phyloP scores from a whole-genome alignment of 768 basidiomycete genomes.

The Boletales sp. region DNA sequence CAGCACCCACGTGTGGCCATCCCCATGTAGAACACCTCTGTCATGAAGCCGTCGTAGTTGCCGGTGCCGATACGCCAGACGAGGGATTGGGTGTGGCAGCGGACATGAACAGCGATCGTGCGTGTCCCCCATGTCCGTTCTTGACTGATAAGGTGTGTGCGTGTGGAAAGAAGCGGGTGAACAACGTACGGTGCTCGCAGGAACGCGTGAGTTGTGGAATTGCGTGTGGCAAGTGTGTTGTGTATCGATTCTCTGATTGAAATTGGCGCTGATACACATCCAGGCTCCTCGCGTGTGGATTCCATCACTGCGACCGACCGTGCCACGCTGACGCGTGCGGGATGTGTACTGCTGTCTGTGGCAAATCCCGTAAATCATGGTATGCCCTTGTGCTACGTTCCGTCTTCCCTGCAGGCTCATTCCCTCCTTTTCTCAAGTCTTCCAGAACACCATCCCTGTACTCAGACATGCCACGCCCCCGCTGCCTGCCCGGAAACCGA shows the following conservation, averaged over 20 bases:
- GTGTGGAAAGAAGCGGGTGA: slow-evolving; percentile 81
- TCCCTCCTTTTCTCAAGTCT: slow-evolving; percentile 37
- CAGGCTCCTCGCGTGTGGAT: slow-evolving; percentile 77
- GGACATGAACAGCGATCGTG: not conserved
- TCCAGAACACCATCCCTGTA: slow-evolving; percentile 73
- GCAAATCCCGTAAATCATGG: slow-evolving; percentile 86
- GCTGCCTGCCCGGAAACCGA: slow-evolving; percentile 76
- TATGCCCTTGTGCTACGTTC: slow-evolving; percentile 31
- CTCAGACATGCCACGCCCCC: slow-evolving; percentile 82
- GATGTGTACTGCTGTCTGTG: slow-evolving; percentile 69
- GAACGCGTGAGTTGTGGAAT: slow-evolving; percentile 79
- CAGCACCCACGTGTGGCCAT: slow-evolving; percentile 78
- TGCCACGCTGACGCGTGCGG: slow-evolving; percentile 89
- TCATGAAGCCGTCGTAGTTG: slow-evolving; percentile 58
- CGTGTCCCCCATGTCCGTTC: slow-evolving; percentile 86
- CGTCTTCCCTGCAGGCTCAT: not conserved
- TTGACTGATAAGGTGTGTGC: slow-evolving; percentile 79
- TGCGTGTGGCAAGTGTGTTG: slow-evolving; percentile 67
- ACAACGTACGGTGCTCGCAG: slow-evolving; percentile 81
- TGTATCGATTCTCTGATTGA: not conserved
- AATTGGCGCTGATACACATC: not conserved
- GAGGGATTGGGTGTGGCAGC: slow-evolving; percentile 9
- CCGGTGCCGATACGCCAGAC: slow-evolving; percentile 23
- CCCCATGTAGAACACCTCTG: slow-evolving; percentile 74
- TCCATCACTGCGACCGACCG: slow-evolving; percentile 77